Evolutionary conservation across 805 yeast genomes (phyloP).

Genomic region (Suhomyces sp.): DNA sequence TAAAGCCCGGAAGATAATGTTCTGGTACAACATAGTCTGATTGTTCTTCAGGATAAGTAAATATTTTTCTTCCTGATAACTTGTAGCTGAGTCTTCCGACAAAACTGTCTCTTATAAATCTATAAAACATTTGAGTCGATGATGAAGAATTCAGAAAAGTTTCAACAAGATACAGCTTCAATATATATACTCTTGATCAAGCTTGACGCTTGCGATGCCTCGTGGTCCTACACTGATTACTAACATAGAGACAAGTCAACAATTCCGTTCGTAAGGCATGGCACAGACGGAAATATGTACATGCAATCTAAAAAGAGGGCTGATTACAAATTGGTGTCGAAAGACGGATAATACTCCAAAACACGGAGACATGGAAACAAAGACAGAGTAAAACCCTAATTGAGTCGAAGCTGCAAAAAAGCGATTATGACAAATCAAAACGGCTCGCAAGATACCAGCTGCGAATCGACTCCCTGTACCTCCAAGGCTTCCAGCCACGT

Average conservation of each 20-base stretch:
- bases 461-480: too few relatives aligned
- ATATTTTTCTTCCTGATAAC: slow-evolving; percentile 22
- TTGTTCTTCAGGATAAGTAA: slow-evolving; percentile 16
- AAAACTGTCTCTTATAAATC: slow-evolving; percentile 30
- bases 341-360: neutral
- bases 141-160: neutral
- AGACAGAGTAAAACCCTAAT: neutral
- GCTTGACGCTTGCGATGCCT: too few relatives aligned
- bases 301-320: neutral
- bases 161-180: neutral
- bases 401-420: neutral
- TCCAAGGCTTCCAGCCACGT: too few relatives aligned
- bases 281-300: neutral
- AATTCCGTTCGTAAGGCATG: neutral
- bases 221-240: neutral
- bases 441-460: neutral
- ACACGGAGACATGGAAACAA: neutral
- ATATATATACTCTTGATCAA: neutral
- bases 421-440: neutral
- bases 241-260: neutral
- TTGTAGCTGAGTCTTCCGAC: slow-evolving; percentile 28
- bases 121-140: neutral
- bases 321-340: neutral
- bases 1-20: slow-evolving; percentile 7
- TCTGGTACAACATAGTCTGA: slow-evolving; percentile 16